Evolutionary conservation across 2,329 filamentous ascomycete genomes (phyloP), one percentile per base, ranked within the genome.

Genomic region (Zymoseptoria tritici): DNA sequence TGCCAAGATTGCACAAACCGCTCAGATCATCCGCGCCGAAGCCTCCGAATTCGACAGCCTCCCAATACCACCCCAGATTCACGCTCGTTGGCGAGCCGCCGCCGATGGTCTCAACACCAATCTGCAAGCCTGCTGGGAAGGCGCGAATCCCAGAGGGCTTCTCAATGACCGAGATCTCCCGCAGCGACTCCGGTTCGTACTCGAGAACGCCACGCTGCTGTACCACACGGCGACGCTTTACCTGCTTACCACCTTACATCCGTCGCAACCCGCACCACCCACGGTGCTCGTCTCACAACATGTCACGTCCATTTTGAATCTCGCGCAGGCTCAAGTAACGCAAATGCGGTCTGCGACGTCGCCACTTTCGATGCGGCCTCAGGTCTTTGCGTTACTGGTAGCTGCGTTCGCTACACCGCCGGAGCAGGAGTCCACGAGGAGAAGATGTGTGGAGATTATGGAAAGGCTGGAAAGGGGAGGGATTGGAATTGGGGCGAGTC

Each of bases 321-420:
- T 49, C 79, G 79, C 36, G 74, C 75, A 19, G 66, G 70, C 9
- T 72, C 77, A 49, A 80, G 83, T 53, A 67, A 82, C 1, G 72
- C 76, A 9, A 71, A 80, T 13, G 76, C 77, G 5, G 71, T 75
- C 29, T 70, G 72, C 9, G 75, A 79, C 1, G 67, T 78, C 4
- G 71, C 4, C 74, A 74, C 9, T 72, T 75, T 13, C 75, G 79
- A 5, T 74, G 75, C 16, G 75, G 78, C 21, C 79, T 79, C 58
- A 67, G 4, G 73, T 81, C 2, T 83, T 84, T 61, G 81, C 82
- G 0, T 64, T 83, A 0, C 83, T 84, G 66, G 76, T 84, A 60
- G 79, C 81, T 0, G 82, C 81, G 3, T 75, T 78, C 19, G 77
- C 77, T 9, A 71, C 74, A 1, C 76, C 22, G 70, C 71, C 8